phyloP scores from a whole-genome alignment of 306 rosid genomes.

The Sechiopsis laciniata region DNA sequence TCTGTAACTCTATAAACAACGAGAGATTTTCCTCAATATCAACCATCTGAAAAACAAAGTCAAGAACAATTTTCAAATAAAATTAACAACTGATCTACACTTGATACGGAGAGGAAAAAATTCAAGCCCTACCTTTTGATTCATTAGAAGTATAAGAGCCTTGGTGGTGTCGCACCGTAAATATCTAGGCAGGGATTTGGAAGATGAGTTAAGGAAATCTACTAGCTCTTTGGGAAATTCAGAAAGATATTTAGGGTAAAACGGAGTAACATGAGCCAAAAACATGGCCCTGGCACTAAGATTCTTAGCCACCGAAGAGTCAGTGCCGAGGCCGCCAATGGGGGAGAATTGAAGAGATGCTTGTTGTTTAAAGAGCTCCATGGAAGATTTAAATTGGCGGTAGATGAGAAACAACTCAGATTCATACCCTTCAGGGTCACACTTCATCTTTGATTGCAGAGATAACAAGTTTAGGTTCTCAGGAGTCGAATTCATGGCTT shows the following conservation, averaged over 20 bases:
- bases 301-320: slow-evolving; percentile 63
- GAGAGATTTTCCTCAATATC: slow-evolving; percentile 49
- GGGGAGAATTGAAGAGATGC: slow-evolving; percentile 63
- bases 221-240: slow-evolving; percentile 55
- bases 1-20: slow-evolving; percentile 82
- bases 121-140: slow-evolving; percentile 39
- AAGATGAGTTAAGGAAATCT: slow-evolving; percentile 49
- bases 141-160: slow-evolving; percentile 60
- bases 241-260: slow-evolving; percentile 48
- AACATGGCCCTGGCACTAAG: slow-evolving; percentile 64
- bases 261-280: slow-evolving; percentile 64
- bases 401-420: slow-evolving; percentile 53
- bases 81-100: not conserved
- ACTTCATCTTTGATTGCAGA: slow-evolving; percentile 80
- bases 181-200: slow-evolving; percentile 46
- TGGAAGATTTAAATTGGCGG: slow-evolving; percentile 59
- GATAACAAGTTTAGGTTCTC: slow-evolving; percentile 56
- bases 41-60: slow-evolving; percentile 38
- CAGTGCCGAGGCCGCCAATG: slow-evolving; percentile 52
- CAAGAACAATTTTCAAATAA: not conserved
- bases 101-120: not conserved
- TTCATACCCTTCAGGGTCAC: slow-evolving; percentile 78
- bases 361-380: slow-evolving; percentile 66
- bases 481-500: slow-evolving; percentile 33
- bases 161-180: slow-evolving; percentile 46